Evolutionary conservation across 495 filamentous ascomycete genomes (phyloP), one percentile per base, ranked within the genome.

Genomic region (Xylaria bambusicola): DNA sequence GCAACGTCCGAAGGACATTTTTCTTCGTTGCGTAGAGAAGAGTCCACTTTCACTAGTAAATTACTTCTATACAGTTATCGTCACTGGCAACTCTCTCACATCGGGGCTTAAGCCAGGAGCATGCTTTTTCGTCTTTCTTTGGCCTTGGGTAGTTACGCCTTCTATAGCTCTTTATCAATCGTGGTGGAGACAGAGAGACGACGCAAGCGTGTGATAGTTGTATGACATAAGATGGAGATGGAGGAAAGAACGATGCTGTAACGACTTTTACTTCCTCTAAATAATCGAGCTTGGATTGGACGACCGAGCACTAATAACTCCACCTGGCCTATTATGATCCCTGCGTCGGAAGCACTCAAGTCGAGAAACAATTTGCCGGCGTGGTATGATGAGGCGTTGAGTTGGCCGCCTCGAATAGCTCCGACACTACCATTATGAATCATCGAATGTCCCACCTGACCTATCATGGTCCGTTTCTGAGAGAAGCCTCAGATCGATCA

Each of bases 41-140:
- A 55, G 52, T 55, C 52, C 45, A 55, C 52, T 55, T 55, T 55
- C 40, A 42, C 40, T 55, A 45, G 24, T 55, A 55, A 45, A 55
- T 45, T 55, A 45, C 52, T 55, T 55, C 40, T 55, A 45, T 55
- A 35, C 40, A 55, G 31, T 55, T 35, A 55, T 44, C 52, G 24
- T 55, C 27, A 55, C 38, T 45, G 40, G 52, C 52, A 55, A 55
- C 52, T 42, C 52, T 55, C 38, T 55, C 40, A 23, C 40, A 29
- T 55, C 41, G 38, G 40, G 38, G 38, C 52, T 55, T 55, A 46
- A 35, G 52, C 52, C 40, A 44, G 24, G 36, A 27, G 38, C 40
- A 55, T 55, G 40, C 40, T 24, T 55, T 55, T 55, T 55, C 40
- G 52, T 45, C 41, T 45, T 45, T 35, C 26, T 55, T 55, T 55